Conservation (phyloP, 106 monocot genomes). For the Dendrobium nobile region DNA sequence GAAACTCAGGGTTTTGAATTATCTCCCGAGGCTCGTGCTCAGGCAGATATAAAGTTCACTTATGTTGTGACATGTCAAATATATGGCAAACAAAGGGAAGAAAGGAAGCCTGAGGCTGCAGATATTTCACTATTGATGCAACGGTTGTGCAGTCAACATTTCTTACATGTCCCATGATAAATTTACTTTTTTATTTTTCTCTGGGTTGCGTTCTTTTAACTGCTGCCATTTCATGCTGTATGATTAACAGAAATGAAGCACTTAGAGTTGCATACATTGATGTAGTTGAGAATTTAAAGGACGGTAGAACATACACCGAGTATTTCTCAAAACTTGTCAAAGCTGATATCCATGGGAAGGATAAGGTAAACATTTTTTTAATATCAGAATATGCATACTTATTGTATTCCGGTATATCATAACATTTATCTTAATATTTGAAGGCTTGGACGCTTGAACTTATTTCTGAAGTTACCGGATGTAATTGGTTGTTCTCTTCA, state of each 20-base stretch:
- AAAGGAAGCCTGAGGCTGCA: constrained; percentile 56
- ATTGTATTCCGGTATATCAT: not conserved
- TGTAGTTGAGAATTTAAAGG: constrained; percentile 41
- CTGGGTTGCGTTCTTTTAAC: not conserved
- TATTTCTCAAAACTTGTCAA: constrained; percentile 86
- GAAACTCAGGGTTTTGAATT: constrained; percentile 74
- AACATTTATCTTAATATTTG: not conserved
- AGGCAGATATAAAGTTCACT: constrained; percentile 75
- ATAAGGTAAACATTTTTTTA: constrained; percentile 41
- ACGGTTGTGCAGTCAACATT: constrained; percentile 23
- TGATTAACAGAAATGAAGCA: constrained; percentile 59
- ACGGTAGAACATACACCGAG: constrained; percentile 47
- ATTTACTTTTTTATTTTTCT: not conserved
- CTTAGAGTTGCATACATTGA: constrained; percentile 86
- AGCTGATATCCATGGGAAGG: constrained; percentile 84
- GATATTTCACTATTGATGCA: constrained; percentile 84
- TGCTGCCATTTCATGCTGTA: not conserved
- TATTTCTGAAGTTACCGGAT: not conserved
- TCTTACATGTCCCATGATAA: not conserved
- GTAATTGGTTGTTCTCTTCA: not conserved
- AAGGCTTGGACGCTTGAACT: not conserved
- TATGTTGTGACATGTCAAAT: constrained; percentile 92
- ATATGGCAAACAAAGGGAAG: constrained; percentile 80
- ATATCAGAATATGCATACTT: not conserved
- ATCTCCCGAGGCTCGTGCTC: constrained; percentile 72